Evolutionary conservation across 2,329 filamentous ascomycete species (phyloP), one percentile per base, ranked within the genome.

Genomic region (Orbilia javanica): DNA sequence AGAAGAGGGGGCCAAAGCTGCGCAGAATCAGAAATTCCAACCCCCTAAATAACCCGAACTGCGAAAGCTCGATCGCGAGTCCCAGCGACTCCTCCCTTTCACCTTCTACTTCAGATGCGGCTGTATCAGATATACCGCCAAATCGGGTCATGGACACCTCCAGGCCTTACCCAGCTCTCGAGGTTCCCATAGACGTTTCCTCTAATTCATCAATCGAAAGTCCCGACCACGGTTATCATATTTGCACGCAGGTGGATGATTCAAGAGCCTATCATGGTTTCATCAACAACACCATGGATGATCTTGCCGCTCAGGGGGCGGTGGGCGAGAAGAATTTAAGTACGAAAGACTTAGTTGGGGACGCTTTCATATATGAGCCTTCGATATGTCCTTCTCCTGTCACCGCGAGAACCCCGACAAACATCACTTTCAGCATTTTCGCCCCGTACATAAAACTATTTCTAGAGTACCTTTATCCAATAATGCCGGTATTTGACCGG

Each of bases 381-480:
- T 2, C 25, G 6, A 11, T 18, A 15, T 2, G 1, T 53, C 20
- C 50, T 20, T 31, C 50, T 53, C 5, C 13, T 15, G 13, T 15
- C 25, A 15, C 1, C 15, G 13, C n/a, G 25, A 53, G 3, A 2
- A 10, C 34, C 11, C 22, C 10, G 4, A 62, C 5, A 13, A 5
- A 39, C 29, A 25, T 20, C 6, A 22, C 31, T 25, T 62, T 39
- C 34, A 42, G 31, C 31, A n/a, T 20, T 11, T 62, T 84, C 79
- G 89, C 84, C 82, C 88, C 81, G 83, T 90, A 88, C 81, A 85
- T 90, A 73, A 88, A 90, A 52, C 88, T 88, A 79, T 91, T 88
- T 83, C 89, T 90, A 83, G 84, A 86, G 80, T 86, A 90, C 82
- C 86, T 90, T 66, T 90, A 90, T 80, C 88, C 89, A n/a, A 89